Conservation (phyloP, 371 early-diverging fungal genomes). For the Zancudomyces culisetae region DNA sequence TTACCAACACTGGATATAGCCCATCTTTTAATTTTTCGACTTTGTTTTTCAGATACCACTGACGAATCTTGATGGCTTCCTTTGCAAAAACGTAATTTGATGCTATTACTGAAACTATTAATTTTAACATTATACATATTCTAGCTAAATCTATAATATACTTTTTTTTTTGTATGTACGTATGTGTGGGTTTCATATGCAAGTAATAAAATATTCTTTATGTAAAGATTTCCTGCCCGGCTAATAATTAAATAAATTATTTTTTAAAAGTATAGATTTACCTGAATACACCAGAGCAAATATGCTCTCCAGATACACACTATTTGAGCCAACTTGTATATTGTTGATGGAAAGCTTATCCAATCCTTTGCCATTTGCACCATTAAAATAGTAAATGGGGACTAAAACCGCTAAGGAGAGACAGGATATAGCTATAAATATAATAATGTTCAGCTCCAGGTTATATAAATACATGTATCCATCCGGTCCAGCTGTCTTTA, state of each 20-base stretch:
- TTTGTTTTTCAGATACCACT: neutral
- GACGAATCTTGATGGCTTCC: neutral
- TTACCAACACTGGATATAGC: neutral
- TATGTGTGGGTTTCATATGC: no score
- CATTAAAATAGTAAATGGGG: neutral
- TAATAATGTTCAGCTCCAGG: conserved; percentile 1
- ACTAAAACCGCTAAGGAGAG: neutral
- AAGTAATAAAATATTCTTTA: no score
- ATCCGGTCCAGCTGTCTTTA: conserved; percentile 1
- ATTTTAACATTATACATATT: no score
- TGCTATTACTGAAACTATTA: neutral
- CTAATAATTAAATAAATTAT: no score
- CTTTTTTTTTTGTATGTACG: no score
- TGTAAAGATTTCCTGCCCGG: no score
- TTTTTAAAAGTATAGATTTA: no score
- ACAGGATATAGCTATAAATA: neutral
- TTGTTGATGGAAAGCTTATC: conserved; percentile 1
- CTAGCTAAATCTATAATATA: no score
- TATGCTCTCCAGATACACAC: neutral
- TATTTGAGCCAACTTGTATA: neutral
- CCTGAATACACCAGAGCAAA: conserved; percentile 1
- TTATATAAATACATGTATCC: conserved; percentile 1
- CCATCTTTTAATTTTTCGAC: neutral
- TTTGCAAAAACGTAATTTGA: neutral
- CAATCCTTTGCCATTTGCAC: neutral